Evolutionary conservation across 1,139 yeast species (phyloP), one percentile per base, ranked within the genome.

Genomic region (Debaryomyces fabryi): DNA sequence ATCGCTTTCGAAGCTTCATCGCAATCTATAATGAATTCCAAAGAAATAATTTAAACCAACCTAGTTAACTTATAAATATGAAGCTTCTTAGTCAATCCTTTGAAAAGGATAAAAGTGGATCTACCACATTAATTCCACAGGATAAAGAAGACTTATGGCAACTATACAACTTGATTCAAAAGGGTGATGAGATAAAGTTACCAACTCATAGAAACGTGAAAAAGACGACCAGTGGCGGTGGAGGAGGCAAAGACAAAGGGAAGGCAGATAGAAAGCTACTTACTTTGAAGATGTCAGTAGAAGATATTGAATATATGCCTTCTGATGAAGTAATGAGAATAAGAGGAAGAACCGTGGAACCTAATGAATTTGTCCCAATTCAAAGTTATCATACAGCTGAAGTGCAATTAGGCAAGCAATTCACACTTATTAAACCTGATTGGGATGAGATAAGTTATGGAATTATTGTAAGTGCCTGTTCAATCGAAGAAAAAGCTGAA

Each of bases 61-160:
- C 15, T 30, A 15, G n/a, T 4, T 38, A 16, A n/a, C 9, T 3
- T 10, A 20, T 27, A 27, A 36, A 21, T 7, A 51, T 51, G 54
- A 51, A 48, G 46, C 47, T 51, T 24, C 30, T 51, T 12, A 44
- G 44, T 5, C 55, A 51, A 40, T 51, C 46, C 24, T 69, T 84
- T 44, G 85, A 81, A 51, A 83, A 81, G 57, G 90, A 86, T 57
- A 74, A 79, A 49, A 77, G 84, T 56, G 96, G 93, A 12, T 71
- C 76, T 3, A 77, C 89, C 13, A 77, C 86, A 0, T 67, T 92
- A 15, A 72, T 82, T 3, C 93, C 97, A 0, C 90, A 91, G 59
- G 98, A 93, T 59, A 83, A 89, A 36, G 98, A 93, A 59, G 99
- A 93, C 64, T 74, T 93, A 53, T 93, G 97, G 92, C 85, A 88